phyloP scores from a whole-genome alignment of 2,329 filamentous ascomycete genomes.

The Phialophora macrospora region DNA sequence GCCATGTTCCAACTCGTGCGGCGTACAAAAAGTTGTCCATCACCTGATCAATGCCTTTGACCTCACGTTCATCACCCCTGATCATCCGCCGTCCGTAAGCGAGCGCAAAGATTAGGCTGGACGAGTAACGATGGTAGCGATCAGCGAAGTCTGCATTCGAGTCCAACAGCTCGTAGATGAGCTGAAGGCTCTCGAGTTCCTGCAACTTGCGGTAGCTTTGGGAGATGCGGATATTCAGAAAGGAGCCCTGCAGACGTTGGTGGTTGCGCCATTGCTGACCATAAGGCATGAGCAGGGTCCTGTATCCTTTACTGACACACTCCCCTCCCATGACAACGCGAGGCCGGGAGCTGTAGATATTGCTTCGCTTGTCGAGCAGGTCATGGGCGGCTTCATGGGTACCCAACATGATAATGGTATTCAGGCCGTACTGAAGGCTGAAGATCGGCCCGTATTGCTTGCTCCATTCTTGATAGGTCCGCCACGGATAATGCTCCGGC shows the following conservation, averaged over 20 bases:
- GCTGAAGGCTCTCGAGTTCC: slow-evolving; percentile 54
- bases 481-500: slow-evolving; percentile 5
- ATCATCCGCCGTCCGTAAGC: slow-evolving; percentile 56
- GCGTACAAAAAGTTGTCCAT: slow-evolving; percentile 57
- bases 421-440: slow-evolving; percentile 43
- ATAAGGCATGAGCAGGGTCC: slow-evolving; percentile 57
- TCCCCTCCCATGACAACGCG: slow-evolving; percentile 38
- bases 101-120: slow-evolving; percentile 57
- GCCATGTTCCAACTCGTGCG: slow-evolving; percentile 54
- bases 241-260: slow-evolving; percentile 50
- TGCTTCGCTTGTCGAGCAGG: slow-evolving; percentile 47
- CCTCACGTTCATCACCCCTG: slow-evolving; percentile 49
- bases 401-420: slow-evolving; percentile 45
- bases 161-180: slow-evolving; percentile 50
- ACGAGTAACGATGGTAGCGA: slow-evolving; percentile 55
- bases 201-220: slow-evolving; percentile 55
- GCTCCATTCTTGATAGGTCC: slow-evolving; percentile 44
- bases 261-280: slow-evolving; percentile 54
- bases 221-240: slow-evolving; percentile 52
- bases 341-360: slow-evolving; percentile 47
- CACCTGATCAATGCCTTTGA: slow-evolving; percentile 54
- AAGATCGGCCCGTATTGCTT: slow-evolving; percentile 46
- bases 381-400: slow-evolving; percentile 44
- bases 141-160: slow-evolving; percentile 51
- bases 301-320: slow-evolving; percentile 44